Base-by-base conservation (phyloP, 306 rosid genomes). In the Quercus engelmannii region DNA sequence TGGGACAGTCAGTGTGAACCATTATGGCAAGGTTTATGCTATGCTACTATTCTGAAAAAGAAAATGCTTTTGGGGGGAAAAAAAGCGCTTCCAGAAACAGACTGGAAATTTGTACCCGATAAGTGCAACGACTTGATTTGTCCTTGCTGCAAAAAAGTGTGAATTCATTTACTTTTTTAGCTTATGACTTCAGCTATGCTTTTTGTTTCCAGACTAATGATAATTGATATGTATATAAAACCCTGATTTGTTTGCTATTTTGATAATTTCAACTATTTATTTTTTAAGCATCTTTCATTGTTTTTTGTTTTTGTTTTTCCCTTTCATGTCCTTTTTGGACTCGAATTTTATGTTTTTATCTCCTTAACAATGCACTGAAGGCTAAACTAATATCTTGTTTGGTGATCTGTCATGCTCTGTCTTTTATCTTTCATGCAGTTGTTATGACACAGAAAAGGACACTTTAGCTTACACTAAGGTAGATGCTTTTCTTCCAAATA, bases 381-480 rank as follows among this genome's bases (percentile, higher is more conserved):
- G 54, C 64, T 38, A 55, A 26, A n/a, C 75, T 77, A 28, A 73
- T 68, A 46, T 19, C 71, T 74, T 76, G 11, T 25, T 54, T 75
- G 81, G 57, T 75, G 15, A 57, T 51, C 61, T 55, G 19, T 46
- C 55, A 21, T 73, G 76, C 56, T 33, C 15, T 79, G 31, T 76
- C 78, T 51, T 82, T 68, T 69, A 78, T 82, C 83, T 79, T 83
- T 52, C 78, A 8, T 76, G 88, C 85, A 95, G 99, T 85, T 89
- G 90, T 82, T 95, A 95, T 80, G 97, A 95, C 74, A 68, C 82
- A 59, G 86, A 90, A 81, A 92, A 88, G 76, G 99, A 95, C 85
- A 91, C 83, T 43, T 85, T 95, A 85, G 86, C 99, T 86, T 95
- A 90, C 81, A 90, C 87, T 56, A 92, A 92, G 90, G 99, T 95